Base-by-base conservation (phyloP, 352 stramenopile species). In the Pythium insidiosum region DNA sequence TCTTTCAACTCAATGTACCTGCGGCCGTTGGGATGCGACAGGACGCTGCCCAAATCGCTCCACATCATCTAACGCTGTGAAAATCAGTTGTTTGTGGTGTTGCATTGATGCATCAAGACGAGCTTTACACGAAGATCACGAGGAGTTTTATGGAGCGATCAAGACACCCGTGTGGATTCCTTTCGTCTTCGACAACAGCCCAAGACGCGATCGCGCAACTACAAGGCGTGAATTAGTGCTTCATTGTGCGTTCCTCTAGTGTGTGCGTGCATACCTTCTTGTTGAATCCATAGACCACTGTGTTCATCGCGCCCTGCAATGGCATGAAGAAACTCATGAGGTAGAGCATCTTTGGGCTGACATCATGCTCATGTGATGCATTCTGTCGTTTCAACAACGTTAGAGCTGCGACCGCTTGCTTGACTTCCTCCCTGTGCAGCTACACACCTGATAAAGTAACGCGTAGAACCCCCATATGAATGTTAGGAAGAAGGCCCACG, bases 291-390 rank as follows among this genome's bases (percentile, higher is more conserved):
- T 87, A 89, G 0, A 50, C 66, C 18, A 76, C 9, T 6, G 66
- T 58, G 48, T 87, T 87, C 50, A 84, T 66, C 0, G 58, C 61
- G 35, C 77, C 73, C 63, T 90, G 77, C 3, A 88, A 58, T n/a
- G 74, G 77, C 1, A 55, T 71, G 48, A 85, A 85, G 37, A 84
- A 72, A 38, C 70, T 74, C 38, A 75, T 75, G 22, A 83, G 57
- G 43, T 84, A 83, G 5, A 89, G 53, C 42, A 89, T 61, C 6
- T 56, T 34, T 1, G 51, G 44, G 33, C 68, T 66, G 11, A 87
- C 59, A n/a, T 54, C 29, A 35, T 89, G 74, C 9, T 63, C 42
- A 1, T 58, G 56, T 3, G 59, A 57, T n/a, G 74, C 56, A 1
- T 63, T 58, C 58, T 77, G 22, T 1, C 4, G 18, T 20, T 21